Conservation (phyloP, 108 stramenopile genomes). For the Discostella stelligeroides region DNA sequence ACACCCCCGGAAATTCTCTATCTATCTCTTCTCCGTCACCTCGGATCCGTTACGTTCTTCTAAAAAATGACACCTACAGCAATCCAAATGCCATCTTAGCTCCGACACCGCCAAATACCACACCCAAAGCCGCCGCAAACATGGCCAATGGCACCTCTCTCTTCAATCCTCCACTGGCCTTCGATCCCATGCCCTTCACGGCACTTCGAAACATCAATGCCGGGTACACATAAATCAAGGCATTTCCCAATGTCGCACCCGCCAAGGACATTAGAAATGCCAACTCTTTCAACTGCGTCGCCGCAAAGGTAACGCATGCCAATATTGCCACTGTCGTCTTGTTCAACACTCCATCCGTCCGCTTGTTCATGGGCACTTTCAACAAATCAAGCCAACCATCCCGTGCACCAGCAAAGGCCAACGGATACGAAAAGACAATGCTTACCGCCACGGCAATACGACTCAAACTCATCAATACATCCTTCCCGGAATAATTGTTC, state of each 20-base stretch:
- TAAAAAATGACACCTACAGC: conserved; percentile 29
- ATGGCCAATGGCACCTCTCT: conserved; percentile 58
- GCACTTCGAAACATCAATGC: conserved; percentile 81
- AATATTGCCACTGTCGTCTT: conserved; percentile 56
- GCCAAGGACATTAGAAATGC: conserved; percentile 82
- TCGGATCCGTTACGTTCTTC: too few species aligned
- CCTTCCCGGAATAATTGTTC: conserved; percentile 85
- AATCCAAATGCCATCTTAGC: conserved; percentile 56
- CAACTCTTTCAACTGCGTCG: conserved; percentile 69
- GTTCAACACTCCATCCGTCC: conserved; percentile 48
- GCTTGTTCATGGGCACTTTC: conserved; percentile 45
- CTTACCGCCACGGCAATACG: conserved; percentile 82
- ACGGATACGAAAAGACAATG: conserved; percentile 91
- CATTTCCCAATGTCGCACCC: conserved; percentile 88
- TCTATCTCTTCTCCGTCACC: too few species aligned
- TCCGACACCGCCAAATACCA: conserved; percentile 57
- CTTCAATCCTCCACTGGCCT: conserved; percentile 52
- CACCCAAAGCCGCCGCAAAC: conserved; percentile 53
- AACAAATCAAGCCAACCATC: conserved; percentile 78
- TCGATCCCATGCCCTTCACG: conserved; percentile 59
- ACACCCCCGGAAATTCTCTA: too few species aligned
- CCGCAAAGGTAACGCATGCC: conserved; percentile 58
- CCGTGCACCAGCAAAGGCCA: conserved; percentile 79
- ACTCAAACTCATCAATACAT: conserved; percentile 70
- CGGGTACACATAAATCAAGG: conserved; percentile 91